Evolutionary conservation across 805 yeast genomes (phyloP).

Genomic region (Barnettozyma californica): DNA sequence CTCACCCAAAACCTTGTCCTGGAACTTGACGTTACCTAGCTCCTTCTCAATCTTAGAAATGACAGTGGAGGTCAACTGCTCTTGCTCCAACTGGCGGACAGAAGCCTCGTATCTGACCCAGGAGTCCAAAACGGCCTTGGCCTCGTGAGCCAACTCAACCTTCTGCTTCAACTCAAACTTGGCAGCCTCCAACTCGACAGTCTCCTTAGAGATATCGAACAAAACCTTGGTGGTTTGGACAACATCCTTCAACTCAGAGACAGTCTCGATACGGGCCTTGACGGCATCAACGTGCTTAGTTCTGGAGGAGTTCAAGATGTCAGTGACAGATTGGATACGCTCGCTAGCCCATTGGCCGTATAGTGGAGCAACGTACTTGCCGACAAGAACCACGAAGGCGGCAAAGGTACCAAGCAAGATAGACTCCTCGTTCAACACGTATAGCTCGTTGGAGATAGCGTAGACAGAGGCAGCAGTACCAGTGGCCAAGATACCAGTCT

Average conservation of each 20-base stretch:
- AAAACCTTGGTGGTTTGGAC: conserved; percentile 86
- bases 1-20: conserved; percentile 86
- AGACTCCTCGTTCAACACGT: conserved; percentile 92
- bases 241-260: conserved; percentile 85
- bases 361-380: conserved; percentile 89
- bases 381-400: conserved; percentile 67
- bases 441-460: conserved; percentile 89
- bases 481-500: conserved; percentile 94
- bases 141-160: conserved; percentile 82
- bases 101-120: conserved; percentile 98
- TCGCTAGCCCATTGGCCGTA: conserved; percentile 92
- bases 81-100: conserved; percentile 94
- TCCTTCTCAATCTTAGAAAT: conserved; percentile 85
- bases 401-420: conserved; percentile 75
- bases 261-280: conserved; percentile 84
- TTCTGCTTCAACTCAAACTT: conserved; percentile 90
- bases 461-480: conserved; percentile 90
- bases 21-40: conserved; percentile 83
- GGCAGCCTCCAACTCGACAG: conserved; percentile 92
- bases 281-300: conserved; percentile 88
- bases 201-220: conserved; percentile 93
- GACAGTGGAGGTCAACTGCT: conserved; percentile 81
- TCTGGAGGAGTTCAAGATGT: conserved; percentile 82
- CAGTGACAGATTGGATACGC: conserved; percentile 75
- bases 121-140: conserved; percentile 92